Conservation (phyloP, 2,329 filamentous ascomycete species). For the Thielaviopsis punctulata region DNA sequence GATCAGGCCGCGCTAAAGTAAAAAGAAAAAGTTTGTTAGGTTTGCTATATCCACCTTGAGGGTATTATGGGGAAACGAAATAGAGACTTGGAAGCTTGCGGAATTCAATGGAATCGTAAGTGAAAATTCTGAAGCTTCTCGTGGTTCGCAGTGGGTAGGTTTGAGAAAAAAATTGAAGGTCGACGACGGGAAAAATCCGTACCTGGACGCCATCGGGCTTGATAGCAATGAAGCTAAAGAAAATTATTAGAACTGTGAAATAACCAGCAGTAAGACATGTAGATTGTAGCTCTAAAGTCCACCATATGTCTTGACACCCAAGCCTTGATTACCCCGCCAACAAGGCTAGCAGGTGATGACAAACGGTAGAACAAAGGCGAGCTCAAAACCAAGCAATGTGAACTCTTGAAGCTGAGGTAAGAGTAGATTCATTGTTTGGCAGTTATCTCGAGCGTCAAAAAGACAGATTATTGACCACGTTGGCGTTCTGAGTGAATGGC, state of each 20-base stretch:
- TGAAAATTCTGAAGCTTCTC: neutral
- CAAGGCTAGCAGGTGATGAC: slow-evolving; percentile 6
- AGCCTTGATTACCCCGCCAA: neutral
- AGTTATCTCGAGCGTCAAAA: neutral
- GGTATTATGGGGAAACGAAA: slow-evolving; percentile 2
- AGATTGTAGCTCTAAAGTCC: slow-evolving; percentile 16
- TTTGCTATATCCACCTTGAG: neutral
- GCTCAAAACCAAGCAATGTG: neutral
- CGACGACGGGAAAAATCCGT: slow-evolving; percentile 19
- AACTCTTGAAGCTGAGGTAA: neutral
- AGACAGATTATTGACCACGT: neutral
- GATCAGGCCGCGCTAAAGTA: slow-evolving; percentile 72
- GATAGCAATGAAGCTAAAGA: slow-evolving; percentile 89
- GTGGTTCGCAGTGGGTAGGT: neutral
- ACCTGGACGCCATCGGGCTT: slow-evolving; percentile 99
- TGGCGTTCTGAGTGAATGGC: neutral
- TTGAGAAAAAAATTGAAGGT: neutral
- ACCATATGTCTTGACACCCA: neutral
- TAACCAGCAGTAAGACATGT: neutral
- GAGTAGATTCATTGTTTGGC: neutral
- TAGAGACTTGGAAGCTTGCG: slow-evolving; percentile 1
- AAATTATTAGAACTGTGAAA: slow-evolving; percentile 1
- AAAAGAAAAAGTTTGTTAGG: slow-evolving; percentile 5
- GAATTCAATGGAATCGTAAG: slow-evolving; percentile 8
- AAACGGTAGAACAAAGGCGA: neutral